phyloP scores from a whole-genome alignment of 495 filamentous ascomycete genomes.

The Hypoxylon crocopeplum region DNA sequence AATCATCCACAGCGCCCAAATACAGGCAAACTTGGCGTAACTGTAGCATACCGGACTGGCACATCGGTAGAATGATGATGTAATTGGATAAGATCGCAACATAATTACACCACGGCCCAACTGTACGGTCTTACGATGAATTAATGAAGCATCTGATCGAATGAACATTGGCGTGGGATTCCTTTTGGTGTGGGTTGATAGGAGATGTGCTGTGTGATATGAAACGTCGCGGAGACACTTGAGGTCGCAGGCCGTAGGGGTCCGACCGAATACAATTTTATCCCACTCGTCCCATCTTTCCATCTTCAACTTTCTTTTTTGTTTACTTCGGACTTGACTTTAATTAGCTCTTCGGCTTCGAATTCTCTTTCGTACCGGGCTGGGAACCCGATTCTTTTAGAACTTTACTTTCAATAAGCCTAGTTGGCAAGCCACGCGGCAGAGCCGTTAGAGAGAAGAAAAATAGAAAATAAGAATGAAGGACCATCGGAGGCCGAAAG shows the following conservation, averaged over 20 bases:
- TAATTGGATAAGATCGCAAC: too few relatives aligned
- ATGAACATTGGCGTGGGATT: not conserved
- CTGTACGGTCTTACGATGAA: too few relatives aligned
- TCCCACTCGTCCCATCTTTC: too few relatives aligned
- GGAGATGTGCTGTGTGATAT: constrained; percentile 9
- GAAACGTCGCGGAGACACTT: constrained; percentile 26
- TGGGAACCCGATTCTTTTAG: constrained; percentile 13
- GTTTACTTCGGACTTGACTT: too few relatives aligned
- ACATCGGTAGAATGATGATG: too few relatives aligned
- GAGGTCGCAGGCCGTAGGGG: constrained; percentile 8
- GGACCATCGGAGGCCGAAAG: constrained; percentile 14
- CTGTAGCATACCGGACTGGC: too few relatives aligned
- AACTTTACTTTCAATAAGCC: too few relatives aligned
- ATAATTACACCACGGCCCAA: too few relatives aligned
- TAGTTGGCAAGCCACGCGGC: too few relatives aligned
- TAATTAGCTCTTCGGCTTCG: not conserved
- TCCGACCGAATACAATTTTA: not conserved
- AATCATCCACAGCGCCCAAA: too few relatives aligned
- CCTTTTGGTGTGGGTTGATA: constrained; percentile 6
- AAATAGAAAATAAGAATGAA: constrained; percentile 17
- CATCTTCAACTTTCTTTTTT: too few relatives aligned
- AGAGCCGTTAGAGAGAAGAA: not conserved
- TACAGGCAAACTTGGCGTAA: too few relatives aligned
- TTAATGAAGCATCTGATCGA: constrained; percentile 7
- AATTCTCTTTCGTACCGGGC: constrained; percentile 14